Percentiles rank a stretch among this genome's conserved stretches.
Evolutionary conservation across 345 rosid species (phyloP).

Genomic region (Anacardium occidentale): DNA sequence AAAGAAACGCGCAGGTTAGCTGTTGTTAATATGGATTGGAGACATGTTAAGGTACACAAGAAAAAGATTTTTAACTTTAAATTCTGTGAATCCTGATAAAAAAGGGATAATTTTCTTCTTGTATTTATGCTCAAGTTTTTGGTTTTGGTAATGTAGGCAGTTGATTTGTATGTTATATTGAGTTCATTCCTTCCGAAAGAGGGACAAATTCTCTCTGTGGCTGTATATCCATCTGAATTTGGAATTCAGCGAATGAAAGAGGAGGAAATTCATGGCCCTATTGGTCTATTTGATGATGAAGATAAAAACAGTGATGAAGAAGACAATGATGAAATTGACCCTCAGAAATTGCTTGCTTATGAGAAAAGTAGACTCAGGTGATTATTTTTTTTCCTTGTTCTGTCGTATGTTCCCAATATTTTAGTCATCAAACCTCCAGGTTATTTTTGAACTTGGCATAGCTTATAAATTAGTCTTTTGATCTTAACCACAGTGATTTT

Average conservation of each 20-base stretch:
- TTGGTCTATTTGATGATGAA: constrained; percentile 61
- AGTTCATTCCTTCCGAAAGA: constrained; percentile 80
- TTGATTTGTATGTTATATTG: constrained; percentile 74
- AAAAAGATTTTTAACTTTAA: not conserved
- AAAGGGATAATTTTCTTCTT: too few species aligned
- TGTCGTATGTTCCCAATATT: not conserved
- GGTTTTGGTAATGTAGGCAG: constrained; percentile 50
- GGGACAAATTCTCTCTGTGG: constrained; percentile 67
- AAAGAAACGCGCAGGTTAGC: constrained; percentile 83
- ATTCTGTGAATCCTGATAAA: not conserved
- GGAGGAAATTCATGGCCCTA: constrained; percentile 93
- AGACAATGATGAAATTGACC: constrained; percentile 47
- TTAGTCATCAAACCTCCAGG: too few species aligned
- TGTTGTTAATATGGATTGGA: constrained; percentile 88
- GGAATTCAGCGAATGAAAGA: constrained; percentile 89
- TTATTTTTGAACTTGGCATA: not conserved
- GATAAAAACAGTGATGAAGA: constrained; percentile 37
- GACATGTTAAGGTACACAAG: constrained; percentile 70
- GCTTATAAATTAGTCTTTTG: not conserved
- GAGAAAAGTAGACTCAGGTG: constrained; percentile 84
- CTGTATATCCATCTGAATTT: constrained; percentile 89
- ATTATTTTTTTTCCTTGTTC: constrained; percentile 6
- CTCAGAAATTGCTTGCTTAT: constrained; percentile 66
- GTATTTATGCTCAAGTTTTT: not conserved
- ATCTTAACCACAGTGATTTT: not conserved